Evolutionary conservation across 495 filamentous ascomycete species (phyloP), one percentile per base, ranked within the genome.

Genomic region (Podospora sp.): DNA sequence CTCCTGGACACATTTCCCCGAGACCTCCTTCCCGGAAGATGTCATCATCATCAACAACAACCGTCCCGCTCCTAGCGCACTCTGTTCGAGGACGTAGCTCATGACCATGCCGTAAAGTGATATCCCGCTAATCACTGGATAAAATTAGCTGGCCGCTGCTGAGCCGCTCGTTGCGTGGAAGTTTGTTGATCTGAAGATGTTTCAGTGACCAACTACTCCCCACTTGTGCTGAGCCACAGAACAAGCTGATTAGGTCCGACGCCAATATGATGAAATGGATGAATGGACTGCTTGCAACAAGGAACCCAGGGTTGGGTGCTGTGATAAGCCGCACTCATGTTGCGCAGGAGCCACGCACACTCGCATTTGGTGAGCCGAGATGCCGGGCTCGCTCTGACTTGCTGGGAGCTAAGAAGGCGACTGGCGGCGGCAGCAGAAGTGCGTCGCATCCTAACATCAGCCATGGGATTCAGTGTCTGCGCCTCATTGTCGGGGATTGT

Each of bases 341-440:
- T 60, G 29, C 57, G 57, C 57, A 46, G 36, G 35, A 50, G 60
- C 35, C 60, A 62, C 60, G 2, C 35, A 35, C 21, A 21, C 60
- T 62, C 20, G 64, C 64, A 66, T 27, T 60, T 8, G 16, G 46
- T 53, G 56, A 66, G 64, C 64, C 64, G 55, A 66, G 55, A 50
- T 60, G 55, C 46, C 57, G 56, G 65, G 57, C 53, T 59, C 24
- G 12, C 33, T 22, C 24, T 25, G 20, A 2, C 1, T 25, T 50
- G 33, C 20, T 16, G 29, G 14, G 36, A 18, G 3, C 57, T 1
- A 60, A 20, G 16, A 55, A 12, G 52, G 21, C 9, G 2, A 14
- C 40, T 25, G 21, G 4, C 11, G 18, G 29, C 8, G 29, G 29
- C 29, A 8, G 29, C 29, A 24, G 22, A 57, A 26, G 53, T 57